Evolutionary conservation across 73 alveolate species (phyloP).

Genomic region (Uronychia binucleata): DNA sequence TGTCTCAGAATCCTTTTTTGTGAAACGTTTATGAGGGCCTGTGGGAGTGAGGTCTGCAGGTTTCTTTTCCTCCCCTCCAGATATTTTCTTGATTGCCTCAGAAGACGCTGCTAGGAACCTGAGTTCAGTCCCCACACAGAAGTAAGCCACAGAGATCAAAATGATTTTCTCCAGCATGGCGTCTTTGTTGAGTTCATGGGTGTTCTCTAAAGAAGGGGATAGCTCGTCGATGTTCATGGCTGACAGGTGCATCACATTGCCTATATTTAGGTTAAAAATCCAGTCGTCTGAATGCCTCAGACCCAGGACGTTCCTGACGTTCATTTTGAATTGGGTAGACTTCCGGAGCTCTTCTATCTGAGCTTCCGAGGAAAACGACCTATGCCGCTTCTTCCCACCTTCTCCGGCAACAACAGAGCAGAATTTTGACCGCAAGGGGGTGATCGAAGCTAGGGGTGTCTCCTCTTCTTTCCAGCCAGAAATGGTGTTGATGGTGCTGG

Average conservation of each 20-base stretch:
- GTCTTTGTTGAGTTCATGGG: slow-evolving; percentile 90
- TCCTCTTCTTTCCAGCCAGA: neutral
- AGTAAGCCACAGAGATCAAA: slow-evolving; percentile 81
- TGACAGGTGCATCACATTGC: slow-evolving; percentile 89
- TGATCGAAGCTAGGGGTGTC: neutral
- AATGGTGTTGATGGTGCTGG: neutral
- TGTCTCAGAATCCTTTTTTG: slow-evolving; percentile 35
- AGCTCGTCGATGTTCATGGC: slow-evolving; percentile 84
- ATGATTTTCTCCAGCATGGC: slow-evolving; percentile 91
- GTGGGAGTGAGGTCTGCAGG: neutral
- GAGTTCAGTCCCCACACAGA: slow-evolving; percentile 92
- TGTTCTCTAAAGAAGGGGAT: slow-evolving; percentile 77
- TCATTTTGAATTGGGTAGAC: slow-evolving; percentile 32
- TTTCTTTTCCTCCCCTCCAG: neutral
- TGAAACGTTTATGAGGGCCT: neutral
- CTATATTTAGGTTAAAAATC: slow-evolving; percentile 87
- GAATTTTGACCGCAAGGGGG: too few species aligned
- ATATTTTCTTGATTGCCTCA: neutral
- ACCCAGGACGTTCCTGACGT: slow-evolving; percentile 64
- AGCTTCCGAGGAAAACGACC: slow-evolving; percentile 42
- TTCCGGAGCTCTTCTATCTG: slow-evolving; percentile 40
- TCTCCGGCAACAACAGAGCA: neutral
- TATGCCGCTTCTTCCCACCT: slow-evolving; percentile 36
- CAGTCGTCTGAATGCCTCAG: slow-evolving; percentile 86
- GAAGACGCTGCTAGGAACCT: slow-evolving; percentile 69